Evolutionary conservation across 345 rosid species (phyloP), one percentile per base, ranked within the genome.

Genomic region (Cardamine resedifolia): DNA sequence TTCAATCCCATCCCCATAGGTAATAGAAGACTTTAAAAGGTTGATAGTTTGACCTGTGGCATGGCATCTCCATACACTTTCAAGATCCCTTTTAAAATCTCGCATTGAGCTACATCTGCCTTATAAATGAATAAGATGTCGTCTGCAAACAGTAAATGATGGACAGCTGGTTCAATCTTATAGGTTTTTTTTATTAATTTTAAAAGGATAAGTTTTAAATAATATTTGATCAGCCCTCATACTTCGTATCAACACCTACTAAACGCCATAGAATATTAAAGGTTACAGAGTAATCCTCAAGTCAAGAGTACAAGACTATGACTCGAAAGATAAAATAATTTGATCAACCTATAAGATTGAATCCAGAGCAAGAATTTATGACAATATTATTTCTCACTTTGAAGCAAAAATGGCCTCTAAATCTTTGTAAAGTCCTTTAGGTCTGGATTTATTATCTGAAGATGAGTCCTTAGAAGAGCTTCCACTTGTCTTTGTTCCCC

Each of bases 361-460:
- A 45, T 16, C 20, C 31, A 72, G 11, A 24, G 12, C 7, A 52
- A 24, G 43, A 33, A 28, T n/a, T 3, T 12, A 14, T 24, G 10
- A 50, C n/a, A 23, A 7, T 23, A 51, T 27, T 18, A 0, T 34
- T 10, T 51, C 30, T 86, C 84, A 85, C 60, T 84, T 87, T 39
- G 87, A 81, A 61, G 90, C 92, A 84, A 94, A 91, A 77, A 94
- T 94, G 69, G 86, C 89, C 70, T 89, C 96, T 58, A 94, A 81
- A 70, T 94, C 97, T 80, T 85, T 89, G 79, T 84, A 67, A 81
- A 94, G 77, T 57, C 86, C 80, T 26, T 68, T 85, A 44, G 91
- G 79, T 70, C 82, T 87, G 12, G 83, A 53, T 61, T 78, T 87
- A 70, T 57, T 77, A 71, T 94, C 97, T 6, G 86, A 31, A 30